These are phyloP conservation scores for Platismatia glauca DNA, from an alignment of 495 filamentous ascomycete genomes.

Conservation along the genomic window DNA sequence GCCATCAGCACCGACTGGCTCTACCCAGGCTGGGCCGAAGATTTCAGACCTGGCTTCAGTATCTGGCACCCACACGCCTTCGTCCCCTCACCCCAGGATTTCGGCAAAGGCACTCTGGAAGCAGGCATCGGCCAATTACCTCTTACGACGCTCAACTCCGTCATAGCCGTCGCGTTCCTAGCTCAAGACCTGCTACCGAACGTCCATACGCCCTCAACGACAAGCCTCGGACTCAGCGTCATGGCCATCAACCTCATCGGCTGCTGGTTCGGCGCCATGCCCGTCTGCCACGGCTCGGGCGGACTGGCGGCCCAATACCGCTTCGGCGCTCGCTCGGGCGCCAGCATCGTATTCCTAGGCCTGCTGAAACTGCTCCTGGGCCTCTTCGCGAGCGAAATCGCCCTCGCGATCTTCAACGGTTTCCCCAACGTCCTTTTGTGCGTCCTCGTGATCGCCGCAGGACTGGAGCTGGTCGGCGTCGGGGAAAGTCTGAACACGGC, in stretches of 20 bases:
- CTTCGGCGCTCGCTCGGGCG: constrained; percentile 82
- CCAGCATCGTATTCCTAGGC: constrained; percentile 72
- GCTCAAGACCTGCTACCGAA: constrained; percentile 64
- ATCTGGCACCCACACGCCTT: constrained; percentile 42
- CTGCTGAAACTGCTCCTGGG: constrained; percentile 67
- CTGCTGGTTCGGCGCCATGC: constrained; percentile 92
- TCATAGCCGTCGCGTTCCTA: constrained; percentile 74
- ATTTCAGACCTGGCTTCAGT: constrained; percentile 36
- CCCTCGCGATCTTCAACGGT: constrained; percentile 54
- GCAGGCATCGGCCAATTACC: constrained; percentile 78
- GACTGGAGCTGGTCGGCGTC: constrained; percentile 74
- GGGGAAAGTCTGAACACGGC: constrained; percentile 70
- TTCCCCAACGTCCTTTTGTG: constrained; percentile 72
- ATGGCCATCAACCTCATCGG: constrained; percentile 72
- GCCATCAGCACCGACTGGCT: constrained; percentile 32
- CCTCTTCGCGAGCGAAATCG: constrained; percentile 56
- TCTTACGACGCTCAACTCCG: constrained; percentile 81
- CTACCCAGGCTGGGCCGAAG: constrained; percentile 11
- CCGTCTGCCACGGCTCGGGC: constrained; percentile 87
- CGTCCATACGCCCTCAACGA: constrained; percentile 55
- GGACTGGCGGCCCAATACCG: constrained; percentile 72
- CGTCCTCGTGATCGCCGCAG: constrained; percentile 81
- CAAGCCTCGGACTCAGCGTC: constrained; percentile 70
- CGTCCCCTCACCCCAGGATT: constrained; percentile 39
- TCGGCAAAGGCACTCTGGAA: constrained; percentile 41